These are phyloP conservation scores for cucumber (Cucumis sativus) DNA, from an alignment of 306 rosid genomes.

Conservation along the genomic window DNA sequence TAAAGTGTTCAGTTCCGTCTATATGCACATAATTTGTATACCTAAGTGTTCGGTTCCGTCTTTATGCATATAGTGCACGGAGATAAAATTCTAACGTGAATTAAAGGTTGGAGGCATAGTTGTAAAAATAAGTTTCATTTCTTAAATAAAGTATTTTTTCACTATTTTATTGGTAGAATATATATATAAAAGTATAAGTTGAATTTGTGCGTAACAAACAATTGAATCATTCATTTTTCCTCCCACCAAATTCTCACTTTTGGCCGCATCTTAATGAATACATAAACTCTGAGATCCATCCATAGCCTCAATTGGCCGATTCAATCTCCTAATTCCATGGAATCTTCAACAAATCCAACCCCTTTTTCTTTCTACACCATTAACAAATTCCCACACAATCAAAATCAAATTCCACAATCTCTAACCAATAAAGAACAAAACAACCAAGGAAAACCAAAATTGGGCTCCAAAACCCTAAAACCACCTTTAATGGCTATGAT, in stretches of 20 bases:
- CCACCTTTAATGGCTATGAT: conserved; percentile 4
- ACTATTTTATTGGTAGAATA: too few relatives aligned
- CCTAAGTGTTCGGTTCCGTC: too few relatives aligned
- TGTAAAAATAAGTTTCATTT: too few relatives aligned
- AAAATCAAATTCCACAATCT: background rate
- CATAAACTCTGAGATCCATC: background rate
- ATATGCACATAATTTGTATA: too few relatives aligned
- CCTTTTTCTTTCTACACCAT: background rate
- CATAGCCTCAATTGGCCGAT: background rate
- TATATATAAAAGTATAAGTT: too few relatives aligned
- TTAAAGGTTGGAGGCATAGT: too few relatives aligned
- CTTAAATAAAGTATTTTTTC: too few relatives aligned
- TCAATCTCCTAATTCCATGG: background rate
- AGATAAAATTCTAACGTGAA: too few relatives aligned
- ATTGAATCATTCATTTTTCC: background rate
- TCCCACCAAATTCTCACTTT: background rate
- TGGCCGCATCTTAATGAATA: background rate
- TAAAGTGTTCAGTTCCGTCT: too few relatives aligned
- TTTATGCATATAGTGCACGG: too few relatives aligned
- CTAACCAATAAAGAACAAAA: background rate
- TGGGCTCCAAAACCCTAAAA: background rate
- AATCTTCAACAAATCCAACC: conserved; percentile 3
- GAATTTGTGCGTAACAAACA: background rate
- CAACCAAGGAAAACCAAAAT: background rate
- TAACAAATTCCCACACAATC: background rate